Percentiles rank a stretch among this genome's conserved stretches.
Evolutionary conservation across 495 filamentous ascomycete species (phyloP).

Genomic region (Evernia prunastri): DNA sequence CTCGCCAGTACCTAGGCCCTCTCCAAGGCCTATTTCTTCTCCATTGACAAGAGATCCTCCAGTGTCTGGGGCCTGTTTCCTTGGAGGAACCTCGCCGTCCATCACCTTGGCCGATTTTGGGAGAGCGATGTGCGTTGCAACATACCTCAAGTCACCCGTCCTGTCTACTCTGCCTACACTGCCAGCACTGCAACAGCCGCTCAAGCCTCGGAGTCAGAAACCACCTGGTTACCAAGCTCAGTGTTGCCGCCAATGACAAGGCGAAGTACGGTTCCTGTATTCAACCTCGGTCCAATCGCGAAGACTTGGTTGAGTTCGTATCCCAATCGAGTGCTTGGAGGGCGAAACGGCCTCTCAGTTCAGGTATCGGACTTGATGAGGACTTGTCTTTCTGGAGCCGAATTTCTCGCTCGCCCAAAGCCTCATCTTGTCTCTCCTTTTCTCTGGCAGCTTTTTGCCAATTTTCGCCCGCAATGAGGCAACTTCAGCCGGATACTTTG

Average conservation of each 20-base stretch:
- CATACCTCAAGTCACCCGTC: background rate
- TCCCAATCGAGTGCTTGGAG: background rate
- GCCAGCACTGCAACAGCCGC: background rate
- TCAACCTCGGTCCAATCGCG: background rate
- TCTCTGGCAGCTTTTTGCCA: slow-evolving; percentile 1
- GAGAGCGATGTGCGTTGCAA: background rate
- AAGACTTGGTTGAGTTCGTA: background rate
- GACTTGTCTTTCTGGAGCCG: background rate
- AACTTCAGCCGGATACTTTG: background rate
- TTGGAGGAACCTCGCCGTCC: background rate
- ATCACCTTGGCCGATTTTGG: background rate
- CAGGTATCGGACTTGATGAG: background rate
- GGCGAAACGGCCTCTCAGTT: background rate
- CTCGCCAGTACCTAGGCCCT: background rate
- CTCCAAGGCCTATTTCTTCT: background rate
- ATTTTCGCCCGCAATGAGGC: background rate
- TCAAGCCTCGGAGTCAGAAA: background rate
- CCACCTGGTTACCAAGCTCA: background rate
- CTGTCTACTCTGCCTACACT: background rate
- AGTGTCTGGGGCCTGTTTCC: background rate
- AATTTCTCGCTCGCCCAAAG: background rate
- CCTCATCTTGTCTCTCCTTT: background rate
- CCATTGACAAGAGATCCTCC: background rate
- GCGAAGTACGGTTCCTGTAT: background rate
- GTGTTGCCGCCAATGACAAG: background rate